A percentile compares a stretch with the other conserved stretches of the same genome.
phyloP scores from a whole-genome alignment of 2,329 filamentous ascomycete species.

The Aspergillus udagawae region DNA sequence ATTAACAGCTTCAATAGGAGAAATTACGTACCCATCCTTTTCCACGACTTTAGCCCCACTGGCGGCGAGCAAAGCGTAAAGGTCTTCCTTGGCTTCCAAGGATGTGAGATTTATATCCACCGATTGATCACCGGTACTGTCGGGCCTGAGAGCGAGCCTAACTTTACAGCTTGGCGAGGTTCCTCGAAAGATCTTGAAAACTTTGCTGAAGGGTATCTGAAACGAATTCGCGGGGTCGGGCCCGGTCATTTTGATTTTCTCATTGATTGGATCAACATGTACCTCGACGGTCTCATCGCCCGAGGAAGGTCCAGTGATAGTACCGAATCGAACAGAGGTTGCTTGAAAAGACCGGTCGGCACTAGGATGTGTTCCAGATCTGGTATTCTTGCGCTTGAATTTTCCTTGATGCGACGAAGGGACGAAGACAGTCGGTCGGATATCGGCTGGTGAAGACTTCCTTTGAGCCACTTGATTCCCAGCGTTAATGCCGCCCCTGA shows the following conservation, averaged over 20 bases:
- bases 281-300: constrained; percentile 9
- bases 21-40: constrained; percentile 24
- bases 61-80: constrained; percentile 15
- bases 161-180: constrained; percentile 24
- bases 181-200: constrained; percentile 19
- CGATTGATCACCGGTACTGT: constrained; percentile 7
- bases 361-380: not conserved
- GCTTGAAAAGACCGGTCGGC: constrained; percentile 13
- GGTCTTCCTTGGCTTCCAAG: constrained; percentile 14
- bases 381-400: constrained; percentile 5
- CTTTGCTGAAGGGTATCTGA: constrained; percentile 18
- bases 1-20: not conserved
- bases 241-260: constrained; percentile 7
- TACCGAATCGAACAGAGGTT: constrained; percentile 20
- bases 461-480: constrained; percentile 5
- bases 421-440: constrained; percentile 27
- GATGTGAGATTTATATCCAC: constrained; percentile 29
- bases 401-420: constrained; percentile 9
- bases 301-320: constrained; percentile 6
- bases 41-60: constrained; percentile 8
- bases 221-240: not conserved
- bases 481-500: constrained; percentile 1
- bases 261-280: constrained; percentile 9
- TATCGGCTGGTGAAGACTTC: constrained; percentile 29
- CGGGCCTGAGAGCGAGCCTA: constrained; percentile 23